phyloP scores from a whole-genome alignment of 371 early-diverging fungal species.

The Apophysomyces trapeziformis region DNA sequence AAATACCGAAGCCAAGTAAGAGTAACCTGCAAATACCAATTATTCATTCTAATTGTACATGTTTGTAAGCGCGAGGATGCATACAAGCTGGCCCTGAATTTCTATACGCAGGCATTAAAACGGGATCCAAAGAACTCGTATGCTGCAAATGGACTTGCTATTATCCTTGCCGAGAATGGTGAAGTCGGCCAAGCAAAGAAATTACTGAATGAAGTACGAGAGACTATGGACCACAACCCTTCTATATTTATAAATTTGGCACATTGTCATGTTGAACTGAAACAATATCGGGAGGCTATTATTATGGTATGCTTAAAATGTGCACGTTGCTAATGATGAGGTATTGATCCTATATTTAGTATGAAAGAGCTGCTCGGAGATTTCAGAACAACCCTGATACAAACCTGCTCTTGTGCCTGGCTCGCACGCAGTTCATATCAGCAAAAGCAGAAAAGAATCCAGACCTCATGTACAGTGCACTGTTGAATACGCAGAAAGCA shows the following conservation, averaged over 20 bases:
- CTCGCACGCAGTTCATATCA: conserved; percentile 80
- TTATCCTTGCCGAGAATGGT: conserved; percentile 79
- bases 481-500: conserved; percentile 64
- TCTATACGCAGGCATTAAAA: conserved; percentile 79
- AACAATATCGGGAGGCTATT: conserved; percentile 76
- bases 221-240: conserved; percentile 59
- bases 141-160: conserved; percentile 83
- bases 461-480: conserved; percentile 67
- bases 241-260: conserved; percentile 79
- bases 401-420: conserved; percentile 71
- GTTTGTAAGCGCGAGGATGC: conserved; percentile 45
- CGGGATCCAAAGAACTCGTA: conserved; percentile 73
- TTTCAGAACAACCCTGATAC: conserved; percentile 61
- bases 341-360: conserved; percentile 46
- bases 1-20: conserved; percentile 34
- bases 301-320: conserved; percentile 41
- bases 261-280: conserved; percentile 75
- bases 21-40: conserved; percentile 17
- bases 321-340: not conserved
- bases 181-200: conserved; percentile 70
- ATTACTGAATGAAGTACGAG: conserved; percentile 77
- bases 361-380: conserved; percentile 64
- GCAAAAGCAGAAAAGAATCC: conserved; percentile 77
- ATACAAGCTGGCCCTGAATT: conserved; percentile 79
- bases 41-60: not conserved